Percentiles rank a stretch among this genome's conserved stretches.
Evolutionary conservation across 768 basidiomycete species (phyloP).

Genomic region (Termitomyces sp.): DNA sequence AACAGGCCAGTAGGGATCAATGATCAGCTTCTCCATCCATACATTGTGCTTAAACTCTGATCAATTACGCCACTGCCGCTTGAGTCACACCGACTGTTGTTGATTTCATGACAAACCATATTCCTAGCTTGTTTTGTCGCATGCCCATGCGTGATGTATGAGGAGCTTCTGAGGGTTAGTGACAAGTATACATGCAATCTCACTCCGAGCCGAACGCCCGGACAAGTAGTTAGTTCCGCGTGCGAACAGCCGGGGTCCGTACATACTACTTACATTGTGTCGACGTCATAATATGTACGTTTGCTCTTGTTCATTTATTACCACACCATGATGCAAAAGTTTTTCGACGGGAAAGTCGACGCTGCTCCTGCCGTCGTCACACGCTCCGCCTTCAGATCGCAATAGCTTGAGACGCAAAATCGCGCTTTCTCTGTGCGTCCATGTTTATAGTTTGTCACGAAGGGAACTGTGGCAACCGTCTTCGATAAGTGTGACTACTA

Average conservation of each 20-base stretch:
- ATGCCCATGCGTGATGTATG: background rate
- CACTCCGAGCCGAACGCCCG: background rate
- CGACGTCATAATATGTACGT: background rate
- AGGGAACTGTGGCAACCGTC: background rate
- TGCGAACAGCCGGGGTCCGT: too few species aligned
- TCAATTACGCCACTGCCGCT: background rate
- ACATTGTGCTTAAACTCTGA: background rate
- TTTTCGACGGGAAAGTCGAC: background rate
- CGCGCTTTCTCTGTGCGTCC: background rate
- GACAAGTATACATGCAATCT: too few species aligned
- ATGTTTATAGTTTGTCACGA: background rate
- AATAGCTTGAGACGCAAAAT: background rate
- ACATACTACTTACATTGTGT: too few species aligned
- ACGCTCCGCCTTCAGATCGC: background rate
- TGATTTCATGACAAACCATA: background rate
- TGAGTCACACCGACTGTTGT: background rate
- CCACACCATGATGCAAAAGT: conserved; percentile 6
- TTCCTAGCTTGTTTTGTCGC: background rate
- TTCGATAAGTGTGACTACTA: background rate
- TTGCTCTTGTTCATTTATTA: background rate
- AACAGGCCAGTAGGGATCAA: background rate
- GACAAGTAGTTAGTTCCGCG: too few species aligned
- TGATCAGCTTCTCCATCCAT: background rate
- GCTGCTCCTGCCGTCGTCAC: conserved; percentile 1
- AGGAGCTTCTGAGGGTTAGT: too few species aligned